Evolutionary conservation across 2,329 filamentous ascomycete genomes (phyloP).

Genomic region (Fusarium goolgardi): DNA sequence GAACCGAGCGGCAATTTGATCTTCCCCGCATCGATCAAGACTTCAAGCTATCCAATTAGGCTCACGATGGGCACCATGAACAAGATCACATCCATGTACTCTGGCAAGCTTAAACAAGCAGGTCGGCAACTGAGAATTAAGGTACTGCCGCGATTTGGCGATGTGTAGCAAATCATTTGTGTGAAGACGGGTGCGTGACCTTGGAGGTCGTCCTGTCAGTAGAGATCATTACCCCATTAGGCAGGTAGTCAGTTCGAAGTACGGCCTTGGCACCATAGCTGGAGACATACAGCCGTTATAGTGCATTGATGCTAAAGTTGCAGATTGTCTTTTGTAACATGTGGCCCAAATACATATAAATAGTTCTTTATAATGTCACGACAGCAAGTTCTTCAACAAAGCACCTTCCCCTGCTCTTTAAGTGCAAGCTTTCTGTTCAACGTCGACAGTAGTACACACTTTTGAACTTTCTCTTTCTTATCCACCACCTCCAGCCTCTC

Average conservation of each 20-base stretch:
- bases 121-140: slow-evolving; percentile 4
- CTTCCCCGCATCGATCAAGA: slow-evolving; percentile 24
- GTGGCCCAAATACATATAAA: slow-evolving; percentile 17
- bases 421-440: neutral
- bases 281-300: neutral
- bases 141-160: neutral
- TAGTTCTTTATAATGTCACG: neutral
- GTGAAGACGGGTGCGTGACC: slow-evolving; percentile 22
- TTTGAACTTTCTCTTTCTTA: neutral
- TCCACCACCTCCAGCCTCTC: neutral
- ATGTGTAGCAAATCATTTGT: slow-evolving; percentile 26
- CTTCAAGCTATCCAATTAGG: slow-evolving; percentile 24
- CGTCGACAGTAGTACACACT: neutral
- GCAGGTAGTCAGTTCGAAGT: slow-evolving; percentile 20
- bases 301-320: neutral
- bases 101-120: slow-evolving; percentile 12
- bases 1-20: slow-evolving; percentile 8
- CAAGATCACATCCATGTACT: slow-evolving; percentile 21
- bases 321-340: too few species aligned
- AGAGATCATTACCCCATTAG: slow-evolving; percentile 34
- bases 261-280: slow-evolving; percentile 1
- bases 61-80: slow-evolving; percentile 14
- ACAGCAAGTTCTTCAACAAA: neutral
- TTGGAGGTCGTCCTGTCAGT: neutral
- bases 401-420: neutral